Evolutionary conservation across 116 monocot species (phyloP).

Genomic region (Posidonia oceanica): DNA sequence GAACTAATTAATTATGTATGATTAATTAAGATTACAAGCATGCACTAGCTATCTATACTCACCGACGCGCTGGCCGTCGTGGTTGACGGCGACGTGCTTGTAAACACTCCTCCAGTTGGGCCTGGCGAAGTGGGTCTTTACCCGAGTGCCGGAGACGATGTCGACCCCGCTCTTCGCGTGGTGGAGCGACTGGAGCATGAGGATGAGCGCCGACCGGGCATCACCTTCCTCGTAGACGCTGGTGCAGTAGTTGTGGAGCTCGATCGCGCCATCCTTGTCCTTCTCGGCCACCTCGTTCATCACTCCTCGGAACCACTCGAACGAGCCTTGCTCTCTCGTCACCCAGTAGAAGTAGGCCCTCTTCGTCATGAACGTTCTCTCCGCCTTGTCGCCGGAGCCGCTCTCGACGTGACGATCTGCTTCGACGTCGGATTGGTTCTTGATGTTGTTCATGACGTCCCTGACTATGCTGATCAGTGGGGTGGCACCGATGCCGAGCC

Average conservation of each 20-base stretch:
- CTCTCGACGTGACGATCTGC: not conserved
- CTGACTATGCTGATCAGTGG: conserved; percentile 56
- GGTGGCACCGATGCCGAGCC: conserved; percentile 59
- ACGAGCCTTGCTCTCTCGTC: conserved; percentile 47
- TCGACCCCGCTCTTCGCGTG: conserved; percentile 42
- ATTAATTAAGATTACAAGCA: no score
- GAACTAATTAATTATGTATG: no score
- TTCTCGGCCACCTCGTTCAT: conserved; percentile 56
- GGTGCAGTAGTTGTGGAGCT: conserved; percentile 61
- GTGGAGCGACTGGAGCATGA: conserved; percentile 38
- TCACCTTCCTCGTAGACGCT: conserved; percentile 63
- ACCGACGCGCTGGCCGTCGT: conserved; percentile 27
- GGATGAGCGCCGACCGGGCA: conserved; percentile 40
- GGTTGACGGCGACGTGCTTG: conserved; percentile 35
- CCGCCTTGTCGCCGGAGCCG: not conserved
- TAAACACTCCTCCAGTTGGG: conserved; percentile 52
- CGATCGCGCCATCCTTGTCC: conserved; percentile 34
- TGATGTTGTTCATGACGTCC: conserved; percentile 41
- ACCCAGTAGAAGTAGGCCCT: conserved; percentile 64
- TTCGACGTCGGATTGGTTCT: not conserved
- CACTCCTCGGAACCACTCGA: conserved; percentile 54
- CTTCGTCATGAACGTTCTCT: conserved; percentile 14
- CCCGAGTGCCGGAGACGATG: conserved; percentile 40
- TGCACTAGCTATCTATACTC: not conserved
- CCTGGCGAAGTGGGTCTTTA: conserved; percentile 43